A percentile compares a stretch with the other conserved stretches of the same genome.
Conservation (phyloP, 2,329 filamentous ascomycete species). For the Penicillium occitanis region DNA sequence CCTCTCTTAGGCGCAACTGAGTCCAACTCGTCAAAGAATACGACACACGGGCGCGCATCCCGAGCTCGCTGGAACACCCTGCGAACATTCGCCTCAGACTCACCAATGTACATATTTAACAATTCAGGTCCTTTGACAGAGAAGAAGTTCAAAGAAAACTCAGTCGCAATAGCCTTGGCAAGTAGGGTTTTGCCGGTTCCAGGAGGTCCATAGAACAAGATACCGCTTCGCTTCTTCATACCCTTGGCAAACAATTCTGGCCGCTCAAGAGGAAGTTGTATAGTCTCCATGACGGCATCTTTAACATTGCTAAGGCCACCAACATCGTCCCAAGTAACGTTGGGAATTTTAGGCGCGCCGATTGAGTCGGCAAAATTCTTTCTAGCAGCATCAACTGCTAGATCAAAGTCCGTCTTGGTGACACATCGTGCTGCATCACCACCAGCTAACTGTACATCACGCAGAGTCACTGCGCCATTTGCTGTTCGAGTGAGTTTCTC, state of each 20-base stretch:
- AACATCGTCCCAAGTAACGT: constrained; percentile 94
- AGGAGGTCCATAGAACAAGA: constrained; percentile 96
- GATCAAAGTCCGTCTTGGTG: constrained; percentile 79
- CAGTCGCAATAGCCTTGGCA: constrained; percentile 98
- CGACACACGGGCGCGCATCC: constrained; percentile 93
- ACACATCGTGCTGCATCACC: constrained; percentile 76
- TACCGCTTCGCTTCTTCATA: constrained; percentile 98
- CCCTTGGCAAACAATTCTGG: constrained; percentile 95
- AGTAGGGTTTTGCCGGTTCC: constrained; percentile 99
- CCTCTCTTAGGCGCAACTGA: constrained; percentile 95
- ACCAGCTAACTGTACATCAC: constrained; percentile 85
- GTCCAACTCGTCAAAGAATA: constrained; percentile 97
- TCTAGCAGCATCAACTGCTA: constrained; percentile 90
- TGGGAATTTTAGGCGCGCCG: constrained; percentile 95
- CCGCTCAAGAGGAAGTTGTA: constrained; percentile 85
- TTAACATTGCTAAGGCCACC: constrained; percentile 92
- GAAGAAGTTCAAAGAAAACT: constrained; percentile 99
- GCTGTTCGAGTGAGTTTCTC: constrained; percentile 62
- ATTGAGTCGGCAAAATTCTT: constrained; percentile 99
- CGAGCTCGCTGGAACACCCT: constrained; percentile 99
- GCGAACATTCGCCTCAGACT: constrained; percentile 98
- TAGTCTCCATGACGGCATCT: constrained; percentile 94
- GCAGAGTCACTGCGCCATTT: constrained; percentile 58
- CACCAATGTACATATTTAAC: constrained; percentile 99
- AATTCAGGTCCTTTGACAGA: constrained; percentile 98